Base-by-base conservation (phyloP, 1,284 basidiomycete species). In the Stereum hirsutum region DNA sequence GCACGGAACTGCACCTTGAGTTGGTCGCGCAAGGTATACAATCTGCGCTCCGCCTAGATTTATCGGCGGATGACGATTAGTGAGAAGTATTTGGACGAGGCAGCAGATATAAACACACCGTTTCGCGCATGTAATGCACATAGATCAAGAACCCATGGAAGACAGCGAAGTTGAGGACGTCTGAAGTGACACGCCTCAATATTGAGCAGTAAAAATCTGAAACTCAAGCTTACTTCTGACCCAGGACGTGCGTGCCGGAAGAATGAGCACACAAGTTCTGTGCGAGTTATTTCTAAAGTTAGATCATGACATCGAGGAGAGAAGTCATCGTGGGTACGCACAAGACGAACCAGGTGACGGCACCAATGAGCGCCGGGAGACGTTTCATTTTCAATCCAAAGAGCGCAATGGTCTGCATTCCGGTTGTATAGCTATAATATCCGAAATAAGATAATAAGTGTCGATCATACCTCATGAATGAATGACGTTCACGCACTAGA, bases 1-100 rank as follows among this genome's bases (percentile, higher is more conserved):
- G 83, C 85, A 52, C 77, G 66, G 51, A 70, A 85, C 55, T 89
- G 86, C 5, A 78, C 68, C 60, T 91, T 90, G 51, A 94, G 76
- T 55, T 84, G 78, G 44, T 79, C 74, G 12, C 80, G 70, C 21
- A 84, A 63, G 5, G 69, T 69, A 54, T 78, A 83, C 47, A 81
- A 64, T 37, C 77, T 66, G 26, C 83, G 64, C 49, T 83, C 77
- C 1, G 69, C 67, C 64, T 78, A 49, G 2, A 19, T 21, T 5
- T 10, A 25, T n/a, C n/a, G n/a, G n/a, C n/a, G n/a, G n/a, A n/a
- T n/a, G n/a, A n/a, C n/a, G n/a, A n/a, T n/a, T n/a, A n/a, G n/a
- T n/a, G n/a, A n/a, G n/a, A n/a, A n/a, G n/a, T n/a, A n/a, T n/a
- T n/a, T n/a, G n/a, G n/a, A n/a, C n/a, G n/a, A n/a, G n/a, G n/a